Base-by-base conservation (phyloP, 2,329 filamentous ascomycete species). In the Ascosphaera aggregata region DNA sequence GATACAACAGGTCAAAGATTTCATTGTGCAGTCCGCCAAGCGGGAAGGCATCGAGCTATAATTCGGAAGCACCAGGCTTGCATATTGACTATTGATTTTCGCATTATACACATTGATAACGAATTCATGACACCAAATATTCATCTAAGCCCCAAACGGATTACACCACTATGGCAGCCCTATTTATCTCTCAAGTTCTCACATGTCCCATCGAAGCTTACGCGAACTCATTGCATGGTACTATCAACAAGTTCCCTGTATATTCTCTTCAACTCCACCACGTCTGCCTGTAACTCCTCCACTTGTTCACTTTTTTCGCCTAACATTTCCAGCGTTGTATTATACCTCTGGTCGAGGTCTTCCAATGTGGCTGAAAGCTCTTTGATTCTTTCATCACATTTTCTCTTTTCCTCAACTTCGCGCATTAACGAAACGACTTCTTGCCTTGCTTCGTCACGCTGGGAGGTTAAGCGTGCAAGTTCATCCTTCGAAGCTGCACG, bases 261-360 rank as follows among this genome's bases (percentile, higher is more conserved):
- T 68, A 98, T 93, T 51, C 76, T 77, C 64, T 98, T 98, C 54
- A 98, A 67, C 63, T 98, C 89, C 46, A 74, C 66, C 39, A 98
- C 79, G 63, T 95, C 89, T 9, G 79, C 76, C 55, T 68, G 73
- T 47, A 98, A 62, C 64, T 98, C 89, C 52, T 93, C 84, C 2
- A 93, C 85, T 51, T 78, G 63, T 64, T 98, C 89, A 56, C 82
- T 93, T 69, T 93, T 93, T 68, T 98, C 89, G 1, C 89, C 89
- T 41, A 98, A 61, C 73, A 95, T 76, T 61, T 95, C 85, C 39
- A 98, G 64, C 43, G 82, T 91, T 11, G 84, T 89, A 53, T 92
- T 75, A 54, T 95, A 93, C 49, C 86, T 67, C 44, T 71, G 64
- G 49, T 80, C 75, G 45, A 94, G 63, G 34, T 71, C 69, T 19